Base-by-base conservation (phyloP, 2,329 filamentous ascomycete genomes). In the Nannizziopsis barbatae region DNA sequence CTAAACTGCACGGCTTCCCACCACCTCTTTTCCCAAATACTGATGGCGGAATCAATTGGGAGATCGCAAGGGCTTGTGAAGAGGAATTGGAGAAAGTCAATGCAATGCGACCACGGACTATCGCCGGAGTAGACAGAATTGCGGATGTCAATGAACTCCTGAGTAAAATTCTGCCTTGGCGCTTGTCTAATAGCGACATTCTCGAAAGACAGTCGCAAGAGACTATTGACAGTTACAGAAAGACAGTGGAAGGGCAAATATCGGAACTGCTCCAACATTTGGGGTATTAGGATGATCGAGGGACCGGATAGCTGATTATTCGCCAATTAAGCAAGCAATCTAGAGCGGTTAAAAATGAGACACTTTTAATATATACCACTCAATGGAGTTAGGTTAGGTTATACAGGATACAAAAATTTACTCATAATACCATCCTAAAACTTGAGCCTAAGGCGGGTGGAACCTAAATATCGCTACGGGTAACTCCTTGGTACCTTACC, bases 1-100 rank as follows among this genome's bases (percentile, higher is more conserved):
- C 58, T 43, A 58, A 57, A 47, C 53, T 62, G 5, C 42, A 53
- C 33, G 58, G 58, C 33, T 61, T 60, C 50, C 59, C 57, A 15
- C 56, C 54, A 33, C 36, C 53, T 20, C 40, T 57, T 20, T 51
- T 51, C 32, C 44, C 41, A 18, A 43, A 52, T 18, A 49, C 49
- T n/a, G 30, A 53, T 36, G 38, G 50, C 35, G 54, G 55, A 11
- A 53, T 58, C 20, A 46, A 56, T 14, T 60, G 57, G 57, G 55
- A 58, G 22, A 49, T 57, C 43, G 56, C 52, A 22, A 52, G 50
- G 47, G 45, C 42, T 14, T 58, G 53, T 52, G 57, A 59, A 50
- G 55, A 57, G 43, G 53, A 56, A 42, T 35, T 58, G 44, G 55
- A 56, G 53, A 46, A 47, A 15, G 33, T 55, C 1, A 49, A 52